Evolutionary conservation across 306 rosid species (phyloP).

Genomic region (Acmispon strigosus): DNA sequence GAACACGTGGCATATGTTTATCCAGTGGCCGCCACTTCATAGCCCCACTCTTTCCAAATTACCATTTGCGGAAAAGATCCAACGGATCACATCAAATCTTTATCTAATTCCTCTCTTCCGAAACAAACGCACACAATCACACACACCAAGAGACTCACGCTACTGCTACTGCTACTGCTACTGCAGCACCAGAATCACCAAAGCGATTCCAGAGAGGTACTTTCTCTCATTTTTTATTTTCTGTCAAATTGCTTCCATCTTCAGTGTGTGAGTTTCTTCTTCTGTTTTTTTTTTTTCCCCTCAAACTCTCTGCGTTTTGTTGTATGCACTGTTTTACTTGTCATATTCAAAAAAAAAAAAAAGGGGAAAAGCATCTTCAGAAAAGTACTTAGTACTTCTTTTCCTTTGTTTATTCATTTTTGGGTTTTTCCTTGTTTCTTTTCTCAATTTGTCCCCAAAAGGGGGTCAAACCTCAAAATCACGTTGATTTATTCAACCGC

Average conservation of each 20-base stretch:
- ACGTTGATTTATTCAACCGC: no score
- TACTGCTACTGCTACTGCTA: no score
- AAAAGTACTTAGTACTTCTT: neutral
- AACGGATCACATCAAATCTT: no score
- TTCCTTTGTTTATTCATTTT: neutral
- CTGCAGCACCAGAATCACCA: no score
- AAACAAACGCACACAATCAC: no score
- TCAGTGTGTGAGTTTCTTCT: constrained; percentile 14
- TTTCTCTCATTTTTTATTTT: no score
- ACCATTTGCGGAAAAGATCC: no score
- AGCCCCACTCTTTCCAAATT: no score
- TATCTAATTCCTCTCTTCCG: no score
- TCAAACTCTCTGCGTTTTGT: neutral
- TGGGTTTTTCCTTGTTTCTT: neutral
- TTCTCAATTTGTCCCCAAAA: neutral
- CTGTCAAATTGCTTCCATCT: neutral
- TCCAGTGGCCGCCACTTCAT: no score
- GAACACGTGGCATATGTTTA: no score
- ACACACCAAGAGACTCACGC: no score
- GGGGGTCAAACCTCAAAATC: neutral
- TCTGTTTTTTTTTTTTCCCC: neutral
- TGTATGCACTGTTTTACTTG: neutral
- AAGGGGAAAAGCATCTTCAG: neutral
- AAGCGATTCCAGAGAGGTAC: neutral
- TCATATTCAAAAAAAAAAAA: neutral